phyloP scores from a whole-genome alignment of 1,139 yeast genomes.

The Yamadazyma taylorii region DNA sequence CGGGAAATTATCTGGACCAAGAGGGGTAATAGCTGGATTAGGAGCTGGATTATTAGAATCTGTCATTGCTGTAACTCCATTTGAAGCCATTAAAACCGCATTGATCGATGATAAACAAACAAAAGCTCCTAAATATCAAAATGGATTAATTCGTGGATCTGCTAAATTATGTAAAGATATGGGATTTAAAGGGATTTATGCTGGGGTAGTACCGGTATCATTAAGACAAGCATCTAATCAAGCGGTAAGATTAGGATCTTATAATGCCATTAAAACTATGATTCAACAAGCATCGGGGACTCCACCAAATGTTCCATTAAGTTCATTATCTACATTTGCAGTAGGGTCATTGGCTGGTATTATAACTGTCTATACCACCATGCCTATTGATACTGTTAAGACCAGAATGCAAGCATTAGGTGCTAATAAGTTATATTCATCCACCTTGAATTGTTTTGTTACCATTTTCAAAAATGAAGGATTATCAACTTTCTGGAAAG shows the following conservation, averaged over 20 bases:
- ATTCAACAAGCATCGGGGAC: slow-evolving; percentile 71
- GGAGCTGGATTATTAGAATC: slow-evolving; percentile 96
- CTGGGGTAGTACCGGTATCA: slow-evolving; percentile 90
- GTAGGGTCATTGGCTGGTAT: slow-evolving; percentile 94
- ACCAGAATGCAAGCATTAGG: slow-evolving; percentile 97
- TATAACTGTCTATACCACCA: slow-evolving; percentile 91
- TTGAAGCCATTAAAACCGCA: slow-evolving; percentile 95
- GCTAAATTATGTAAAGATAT: slow-evolving; percentile 66
- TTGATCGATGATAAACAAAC: slow-evolving; percentile 89
- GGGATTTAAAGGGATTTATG: slow-evolving; percentile 81
- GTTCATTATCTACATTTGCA: slow-evolving; percentile 76
- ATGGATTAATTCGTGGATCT: slow-evolving; percentile 63
- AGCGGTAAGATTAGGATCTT: slow-evolving; percentile 91
- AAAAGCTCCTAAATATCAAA: slow-evolving; percentile 72
- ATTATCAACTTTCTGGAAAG: slow-evolving; percentile 92
- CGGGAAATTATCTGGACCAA: slow-evolving; percentile 83
- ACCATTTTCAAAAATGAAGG: slow-evolving; percentile 87
- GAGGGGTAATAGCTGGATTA: slow-evolving; percentile 92
- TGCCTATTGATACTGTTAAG: slow-evolving; percentile 98
- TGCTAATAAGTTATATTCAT: slow-evolving; percentile 65
- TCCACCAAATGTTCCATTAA: slow-evolving; percentile 70
- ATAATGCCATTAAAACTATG: slow-evolving; percentile 80
- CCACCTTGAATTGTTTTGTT: slow-evolving; percentile 80
- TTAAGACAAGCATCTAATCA: slow-evolving; percentile 95
- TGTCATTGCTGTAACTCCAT: slow-evolving; percentile 92